phyloP scores from a whole-genome alignment of 768 basidiomycete species.

The Tephrocybe sp. region DNA sequence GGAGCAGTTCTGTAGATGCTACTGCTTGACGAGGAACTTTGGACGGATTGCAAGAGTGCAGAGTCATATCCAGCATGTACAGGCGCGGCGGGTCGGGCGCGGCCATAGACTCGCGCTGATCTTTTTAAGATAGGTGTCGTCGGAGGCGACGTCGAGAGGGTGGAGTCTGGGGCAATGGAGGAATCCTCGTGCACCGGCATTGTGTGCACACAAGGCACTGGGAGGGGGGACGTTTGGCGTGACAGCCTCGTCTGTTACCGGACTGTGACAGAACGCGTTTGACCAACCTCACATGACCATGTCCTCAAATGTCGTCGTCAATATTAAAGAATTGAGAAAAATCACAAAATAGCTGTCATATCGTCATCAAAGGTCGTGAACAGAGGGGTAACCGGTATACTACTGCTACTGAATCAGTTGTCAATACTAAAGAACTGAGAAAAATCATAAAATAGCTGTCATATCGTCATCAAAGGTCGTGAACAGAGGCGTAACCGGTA shows the following conservation, averaged over 20 bases:
- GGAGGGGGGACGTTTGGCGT: neutral
- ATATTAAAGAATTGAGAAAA: neutral
- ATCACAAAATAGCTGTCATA: neutral
- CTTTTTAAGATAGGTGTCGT: constrained; percentile 32
- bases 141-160: constrained; percentile 30
- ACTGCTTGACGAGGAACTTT: constrained; percentile 21
- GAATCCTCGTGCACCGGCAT: constrained; percentile 35
- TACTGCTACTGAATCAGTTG: neutral
- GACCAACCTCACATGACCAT: neutral
- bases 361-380: neutral
- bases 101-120: constrained; percentile 43
- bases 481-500: neutral
- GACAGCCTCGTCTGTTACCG: constrained; percentile 1
- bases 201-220: neutral
- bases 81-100: constrained; percentile 26
- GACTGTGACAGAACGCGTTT: constrained; percentile 16
- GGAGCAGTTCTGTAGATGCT: constrained; percentile 35
- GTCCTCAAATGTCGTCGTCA: neutral
- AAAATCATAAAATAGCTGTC: neutral
- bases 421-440: neutral
- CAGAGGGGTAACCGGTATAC: neutral
- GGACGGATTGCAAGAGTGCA: constrained; percentile 21
- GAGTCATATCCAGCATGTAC: constrained; percentile 23
- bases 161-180: constrained; percentile 39
- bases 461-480: neutral